Evolutionary conservation across 148 eudicot species (phyloP).

Genomic region (Camellia lanceoleosa): DNA sequence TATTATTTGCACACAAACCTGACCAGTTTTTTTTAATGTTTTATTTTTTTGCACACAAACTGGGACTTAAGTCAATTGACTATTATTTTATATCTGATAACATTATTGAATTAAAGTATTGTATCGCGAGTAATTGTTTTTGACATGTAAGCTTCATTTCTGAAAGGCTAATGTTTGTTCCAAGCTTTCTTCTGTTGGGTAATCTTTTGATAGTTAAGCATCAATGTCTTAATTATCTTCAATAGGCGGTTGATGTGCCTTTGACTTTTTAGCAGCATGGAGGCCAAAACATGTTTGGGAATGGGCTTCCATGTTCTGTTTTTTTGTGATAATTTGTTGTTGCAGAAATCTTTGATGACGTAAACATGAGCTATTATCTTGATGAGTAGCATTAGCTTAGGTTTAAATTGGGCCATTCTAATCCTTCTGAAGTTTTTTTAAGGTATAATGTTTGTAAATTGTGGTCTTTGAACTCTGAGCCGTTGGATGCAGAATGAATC

Average conservation of each 20-base stretch:
- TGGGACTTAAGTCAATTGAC: no score
- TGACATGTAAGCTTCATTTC: no score
- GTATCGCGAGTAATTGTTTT: no score
- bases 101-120: no score
- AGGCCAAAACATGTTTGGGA: not conserved
- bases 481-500: slow-evolving; percentile 8
- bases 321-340: not conserved
- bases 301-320: not conserved
- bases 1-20: no score
- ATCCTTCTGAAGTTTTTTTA: not conserved
- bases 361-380: not conserved
- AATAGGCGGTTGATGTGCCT: not conserved
- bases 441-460: not conserved
- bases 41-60: no score
- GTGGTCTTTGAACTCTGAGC: not conserved
- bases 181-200: not conserved
- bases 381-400: not conserved
- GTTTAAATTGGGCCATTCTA: not conserved
- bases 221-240: not conserved
- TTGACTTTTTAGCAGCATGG: not conserved
- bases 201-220: not conserved
- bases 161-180: no score
- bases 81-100: no score
- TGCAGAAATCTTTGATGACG: not conserved
- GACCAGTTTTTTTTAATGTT: no score